phyloP scores from a whole-genome alignment of 257 asterid species.

The Eustoma russellianum region DNA sequence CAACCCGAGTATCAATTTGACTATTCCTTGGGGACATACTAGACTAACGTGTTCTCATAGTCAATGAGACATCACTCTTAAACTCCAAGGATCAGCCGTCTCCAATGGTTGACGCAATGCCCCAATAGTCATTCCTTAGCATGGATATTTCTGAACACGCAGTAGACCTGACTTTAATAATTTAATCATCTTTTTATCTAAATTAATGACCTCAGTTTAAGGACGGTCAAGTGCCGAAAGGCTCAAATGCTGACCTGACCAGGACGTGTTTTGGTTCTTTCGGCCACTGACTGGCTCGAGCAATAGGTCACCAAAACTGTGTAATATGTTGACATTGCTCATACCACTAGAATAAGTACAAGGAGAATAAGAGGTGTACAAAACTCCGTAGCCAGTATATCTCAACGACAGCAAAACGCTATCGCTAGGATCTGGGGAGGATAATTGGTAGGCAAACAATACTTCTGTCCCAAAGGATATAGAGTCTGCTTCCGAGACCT shows the following conservation, averaged over 20 bases:
- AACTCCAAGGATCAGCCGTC: not conserved
- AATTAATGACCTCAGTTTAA: too few species aligned
- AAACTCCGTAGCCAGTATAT: not conserved
- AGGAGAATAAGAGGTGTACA: not conserved
- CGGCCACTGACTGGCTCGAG: conserved; percentile 4
- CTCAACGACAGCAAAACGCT: too few species aligned
- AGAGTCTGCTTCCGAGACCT: too few species aligned
- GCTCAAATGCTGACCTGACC: not conserved
- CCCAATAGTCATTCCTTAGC: not conserved
- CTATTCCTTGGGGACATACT: too few species aligned
- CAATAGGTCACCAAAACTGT: not conserved
- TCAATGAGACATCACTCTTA: too few species aligned
- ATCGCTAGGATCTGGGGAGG: too few species aligned
- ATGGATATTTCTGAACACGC: not conserved
- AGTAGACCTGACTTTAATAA: not conserved
- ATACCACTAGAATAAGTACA: not conserved
- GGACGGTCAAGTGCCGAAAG: conserved; percentile 1
- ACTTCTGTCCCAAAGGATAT: too few species aligned
- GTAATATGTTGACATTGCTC: not conserved
- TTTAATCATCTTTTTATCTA: too few species aligned
- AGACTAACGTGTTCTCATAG: too few species aligned
- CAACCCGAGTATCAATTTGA: too few species aligned
- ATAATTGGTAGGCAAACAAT: too few species aligned
- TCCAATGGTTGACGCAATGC: not conserved
- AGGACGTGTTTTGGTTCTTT: not conserved